Evolutionary conservation across 2,329 filamentous ascomycete species (phyloP).

Genomic region (Nothopassalora personata): DNA sequence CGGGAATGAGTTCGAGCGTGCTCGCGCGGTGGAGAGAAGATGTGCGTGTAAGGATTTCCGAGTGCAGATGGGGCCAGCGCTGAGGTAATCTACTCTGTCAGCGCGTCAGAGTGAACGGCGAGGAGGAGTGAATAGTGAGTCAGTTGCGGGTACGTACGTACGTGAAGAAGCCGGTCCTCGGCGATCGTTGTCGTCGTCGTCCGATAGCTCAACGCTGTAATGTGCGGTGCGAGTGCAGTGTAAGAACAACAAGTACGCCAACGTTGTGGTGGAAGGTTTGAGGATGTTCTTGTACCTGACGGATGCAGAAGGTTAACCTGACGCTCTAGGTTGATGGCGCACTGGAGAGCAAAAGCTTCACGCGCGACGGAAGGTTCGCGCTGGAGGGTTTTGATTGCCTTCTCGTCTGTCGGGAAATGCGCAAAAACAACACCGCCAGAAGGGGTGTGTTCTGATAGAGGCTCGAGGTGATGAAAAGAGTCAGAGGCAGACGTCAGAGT

Average conservation of each 20-base stretch:
- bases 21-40: constrained; percentile 6
- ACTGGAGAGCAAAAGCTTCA: constrained; percentile 20
- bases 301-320: constrained; percentile 21
- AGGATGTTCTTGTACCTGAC: constrained; percentile 21
- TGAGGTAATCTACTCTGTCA: neutral
- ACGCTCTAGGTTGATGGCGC: constrained; percentile 25
- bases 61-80: neutral
- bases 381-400: constrained; percentile 16
- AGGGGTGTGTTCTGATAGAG: neutral
- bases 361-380: constrained; percentile 11
- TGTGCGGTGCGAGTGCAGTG: neutral
- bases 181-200: constrained; percentile 1
- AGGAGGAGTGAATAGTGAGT: neutral
- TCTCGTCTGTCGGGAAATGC: neutral
- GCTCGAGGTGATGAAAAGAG: neutral
- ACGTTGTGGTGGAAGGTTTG: constrained; percentile 8
- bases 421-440: neutral
- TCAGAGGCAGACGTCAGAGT: neutral
- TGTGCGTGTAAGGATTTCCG: constrained; percentile 6
- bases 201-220: too few species aligned
- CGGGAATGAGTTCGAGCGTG: constrained; percentile 11
- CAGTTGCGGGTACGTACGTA: neutral
- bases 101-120: neutral
- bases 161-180: constrained; percentile 2
- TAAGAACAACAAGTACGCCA: neutral